A percentile compares a stretch with the other conserved stretches of the same genome.
Evolutionary conservation across 1,284 basidiomycete genomes (phyloP).

Genomic region (Leccinum variabile): DNA sequence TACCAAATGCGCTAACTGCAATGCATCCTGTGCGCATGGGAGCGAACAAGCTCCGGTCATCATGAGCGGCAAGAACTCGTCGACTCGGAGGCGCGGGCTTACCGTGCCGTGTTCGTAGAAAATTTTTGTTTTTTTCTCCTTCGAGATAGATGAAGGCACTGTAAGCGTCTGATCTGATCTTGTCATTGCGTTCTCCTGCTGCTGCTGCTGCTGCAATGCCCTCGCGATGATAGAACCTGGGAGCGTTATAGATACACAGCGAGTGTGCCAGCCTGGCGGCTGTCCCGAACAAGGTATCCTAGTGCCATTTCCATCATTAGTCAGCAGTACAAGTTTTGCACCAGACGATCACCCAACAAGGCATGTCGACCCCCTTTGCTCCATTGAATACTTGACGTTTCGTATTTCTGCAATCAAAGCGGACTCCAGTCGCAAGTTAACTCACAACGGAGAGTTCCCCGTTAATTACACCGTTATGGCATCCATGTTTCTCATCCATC

Average conservation of each 20-base stretch:
- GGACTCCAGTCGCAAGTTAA: constrained; percentile 6
- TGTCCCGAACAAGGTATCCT: neutral
- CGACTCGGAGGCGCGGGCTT: constrained; percentile 16
- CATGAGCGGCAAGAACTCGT: constrained; percentile 13
- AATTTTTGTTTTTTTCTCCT: constrained; percentile 30
- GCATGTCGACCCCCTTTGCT: constrained; percentile 16
- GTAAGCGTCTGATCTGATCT: constrained; percentile 25
- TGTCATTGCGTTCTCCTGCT: constrained; percentile 22
- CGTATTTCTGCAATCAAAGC: constrained; percentile 12
- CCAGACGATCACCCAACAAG: constrained; percentile 27
- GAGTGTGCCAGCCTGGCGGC: neutral
- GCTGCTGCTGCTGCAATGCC: neutral
- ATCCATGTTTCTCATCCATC: constrained; percentile 22
- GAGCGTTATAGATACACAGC: constrained; percentile 7
- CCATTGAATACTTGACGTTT: constrained; percentile 13
- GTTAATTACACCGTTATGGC: constrained; percentile 38
- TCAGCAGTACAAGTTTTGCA: constrained; percentile 4
- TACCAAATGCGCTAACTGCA: constrained; percentile 44
- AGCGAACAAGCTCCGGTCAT: constrained; percentile 25
- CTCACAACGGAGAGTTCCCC: constrained; percentile 27
- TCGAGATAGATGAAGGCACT: constrained; percentile 28
- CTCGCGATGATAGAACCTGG: constrained; percentile 19
- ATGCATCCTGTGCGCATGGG: constrained; percentile 38
- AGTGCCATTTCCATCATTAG: constrained; percentile 24
- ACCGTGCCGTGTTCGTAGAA: constrained; percentile 37